Evolutionary conservation across 1,284 basidiomycete species (phyloP).

Genomic region (Malassezia cuniculi): DNA sequence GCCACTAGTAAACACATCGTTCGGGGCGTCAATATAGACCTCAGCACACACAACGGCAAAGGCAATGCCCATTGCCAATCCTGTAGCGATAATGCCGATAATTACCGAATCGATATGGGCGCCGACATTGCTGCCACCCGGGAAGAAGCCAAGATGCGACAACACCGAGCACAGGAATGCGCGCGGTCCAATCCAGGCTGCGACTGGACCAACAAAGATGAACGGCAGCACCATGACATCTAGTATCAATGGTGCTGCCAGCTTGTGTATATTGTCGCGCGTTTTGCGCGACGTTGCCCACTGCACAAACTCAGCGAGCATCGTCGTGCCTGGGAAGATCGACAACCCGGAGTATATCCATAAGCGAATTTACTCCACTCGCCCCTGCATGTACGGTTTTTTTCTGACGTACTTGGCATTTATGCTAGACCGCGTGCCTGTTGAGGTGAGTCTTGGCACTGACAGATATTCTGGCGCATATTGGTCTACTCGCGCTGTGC

Average conservation of each 20-base stretch:
- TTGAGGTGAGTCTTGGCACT: constrained; percentile 1
- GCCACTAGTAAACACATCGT: constrained; percentile 14
- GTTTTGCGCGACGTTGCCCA: too few relatives aligned
- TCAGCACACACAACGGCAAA: constrained; percentile 19
- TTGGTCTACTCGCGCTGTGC: constrained; percentile 1
- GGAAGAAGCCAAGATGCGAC: constrained; percentile 21
- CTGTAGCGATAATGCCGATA: constrained; percentile 18
- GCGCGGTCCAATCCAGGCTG: neutral
- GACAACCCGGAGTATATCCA: too few relatives aligned
- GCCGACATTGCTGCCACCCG: constrained; percentile 21
- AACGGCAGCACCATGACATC: constrained; percentile 6
- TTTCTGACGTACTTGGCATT: too few relatives aligned
- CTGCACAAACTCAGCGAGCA: too few relatives aligned
- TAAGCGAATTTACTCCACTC: too few relatives aligned
- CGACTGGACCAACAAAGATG: constrained; percentile 2
- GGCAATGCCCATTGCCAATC: constrained; percentile 18
- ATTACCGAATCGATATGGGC: constrained; percentile 24
- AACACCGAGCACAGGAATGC: constrained; percentile 3
- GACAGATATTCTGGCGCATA: constrained; percentile 7
- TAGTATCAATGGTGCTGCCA: constrained; percentile 1
- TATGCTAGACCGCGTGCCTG: constrained; percentile 1
- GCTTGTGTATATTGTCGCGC: constrained; percentile 1
- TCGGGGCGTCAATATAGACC: constrained; percentile 23
- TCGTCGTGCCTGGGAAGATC: too few relatives aligned
- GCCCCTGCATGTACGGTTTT: too few relatives aligned